Base-by-base conservation (phyloP, 2,329 filamentous ascomycete genomes). In the Aspergillus costaricaensis region DNA sequence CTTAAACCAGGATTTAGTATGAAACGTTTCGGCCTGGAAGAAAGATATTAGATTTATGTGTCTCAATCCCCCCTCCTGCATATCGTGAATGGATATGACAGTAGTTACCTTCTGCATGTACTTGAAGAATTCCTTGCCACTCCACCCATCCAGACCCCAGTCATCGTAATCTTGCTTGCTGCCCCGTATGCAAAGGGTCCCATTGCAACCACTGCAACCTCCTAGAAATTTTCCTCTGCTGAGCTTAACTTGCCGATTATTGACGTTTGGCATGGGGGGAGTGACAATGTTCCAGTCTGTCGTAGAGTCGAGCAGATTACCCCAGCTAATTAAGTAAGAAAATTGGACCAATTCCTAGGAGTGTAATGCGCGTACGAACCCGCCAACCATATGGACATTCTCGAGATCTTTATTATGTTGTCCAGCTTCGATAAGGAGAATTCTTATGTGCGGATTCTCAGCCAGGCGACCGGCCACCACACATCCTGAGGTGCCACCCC, bases 1-100 rank as follows among this genome's bases (percentile, higher is more conserved):
- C 36, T 84, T 69, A 70, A 86, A 85, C 84, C 84, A 86, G 27
- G 81, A 73, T 67, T 87, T 87, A 19, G 73, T 68, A 58, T 86
- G 82, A 65, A 87, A 88, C 2, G 81, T 84, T 64, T 88, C 85
- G 1, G 82, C 77, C 82, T 75, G 52, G 78, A 51, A 3, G 14
- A 17, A 4, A 36, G 23, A n/a, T 8, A 27, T 17, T 10, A 57
- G 15, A 5, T 19, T 14, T 21, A 17, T 17, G 41, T 2, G 9
- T n/a, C 15, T 1, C 32, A 17, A 60, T 30, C 17, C 17, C 27
- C 9, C 8, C 8, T 19, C 5, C 27, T n/a, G 10, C n/a, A 10
- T 43, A n/a, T 39, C 3, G 17, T 41, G 7, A 56, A 49, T 21
- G n/a, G 12, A 25, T 3, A 27, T 23, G 4, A n/a, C 3, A 14